phyloP scores from a whole-genome alignment of 768 basidiomycete genomes.

The Phaeotremella fagi region DNA sequence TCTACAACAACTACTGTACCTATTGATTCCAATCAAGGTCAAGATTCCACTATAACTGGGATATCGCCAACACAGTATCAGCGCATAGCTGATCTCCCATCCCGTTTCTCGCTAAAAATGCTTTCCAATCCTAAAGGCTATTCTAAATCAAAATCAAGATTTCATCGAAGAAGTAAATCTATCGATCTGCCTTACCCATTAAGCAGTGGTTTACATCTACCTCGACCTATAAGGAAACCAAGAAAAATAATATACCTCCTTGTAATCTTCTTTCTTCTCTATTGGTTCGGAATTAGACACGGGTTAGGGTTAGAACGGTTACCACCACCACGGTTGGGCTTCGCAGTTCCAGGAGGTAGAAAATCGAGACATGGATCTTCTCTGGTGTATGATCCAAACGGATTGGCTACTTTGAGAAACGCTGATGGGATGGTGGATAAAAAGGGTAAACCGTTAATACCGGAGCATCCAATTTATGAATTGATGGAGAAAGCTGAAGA shows the following conservation, averaged over 20 bases:
- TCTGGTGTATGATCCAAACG: constrained; percentile 25
- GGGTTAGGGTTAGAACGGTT: constrained; percentile 43
- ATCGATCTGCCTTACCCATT: not conserved
- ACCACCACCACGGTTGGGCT: constrained; percentile 36
- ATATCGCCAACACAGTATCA: too few relatives aligned
- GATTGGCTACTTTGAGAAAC: constrained; percentile 23
- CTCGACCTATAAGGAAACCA: constrained; percentile 35
- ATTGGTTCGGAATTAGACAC: constrained; percentile 47
- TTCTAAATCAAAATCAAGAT: too few relatives aligned
- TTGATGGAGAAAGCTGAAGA: constrained; percentile 43
- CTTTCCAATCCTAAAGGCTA: too few relatives aligned
- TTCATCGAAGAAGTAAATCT: too few relatives aligned
- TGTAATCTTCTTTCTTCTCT: constrained; percentile 42
- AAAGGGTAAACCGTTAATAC: not conserved
- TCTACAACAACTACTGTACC: too few relatives aligned
- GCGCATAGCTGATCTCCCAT: too few relatives aligned
- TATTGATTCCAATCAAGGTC: too few relatives aligned
- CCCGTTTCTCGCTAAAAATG: too few relatives aligned
- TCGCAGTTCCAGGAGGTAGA: constrained; percentile 32
- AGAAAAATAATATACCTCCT: constrained; percentile 46
- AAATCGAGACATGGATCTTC: constrained; percentile 7
- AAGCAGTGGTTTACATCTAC: constrained; percentile 1
- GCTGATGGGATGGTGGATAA: not conserved
- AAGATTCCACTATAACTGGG: too few relatives aligned
- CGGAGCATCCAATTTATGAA: constrained; percentile 47